Conservation (phyloP, 345 rosid genomes). For the Moricandia moricandioides region DNA sequence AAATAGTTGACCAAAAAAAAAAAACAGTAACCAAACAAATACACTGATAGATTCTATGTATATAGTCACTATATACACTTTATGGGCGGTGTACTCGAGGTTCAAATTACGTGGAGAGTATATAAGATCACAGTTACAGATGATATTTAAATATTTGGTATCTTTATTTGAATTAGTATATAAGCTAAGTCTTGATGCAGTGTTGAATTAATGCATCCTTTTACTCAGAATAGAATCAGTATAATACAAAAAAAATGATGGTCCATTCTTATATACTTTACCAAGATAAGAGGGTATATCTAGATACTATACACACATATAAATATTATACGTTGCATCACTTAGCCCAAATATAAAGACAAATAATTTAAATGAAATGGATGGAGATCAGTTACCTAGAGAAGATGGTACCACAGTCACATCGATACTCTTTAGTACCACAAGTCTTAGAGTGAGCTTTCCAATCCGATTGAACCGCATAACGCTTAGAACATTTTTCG, state of each 20-base stretch:
- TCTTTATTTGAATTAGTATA: conserved; percentile 18
- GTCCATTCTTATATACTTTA: conserved; percentile 35
- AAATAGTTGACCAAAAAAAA: conserved; percentile 13
- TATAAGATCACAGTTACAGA: conserved; percentile 29
- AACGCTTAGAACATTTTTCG: conserved; percentile 73
- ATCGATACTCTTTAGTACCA: conserved; percentile 78
- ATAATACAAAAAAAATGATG: conserved; percentile 9
- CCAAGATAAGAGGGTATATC: conserved; percentile 32
- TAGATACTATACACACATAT: conserved; percentile 9
- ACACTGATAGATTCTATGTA: conserved; percentile 39
- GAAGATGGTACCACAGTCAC: conserved; percentile 77
- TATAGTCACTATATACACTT: conserved; percentile 21
- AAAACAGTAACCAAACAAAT: conserved; percentile 30
- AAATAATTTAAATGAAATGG: conserved; percentile 33
- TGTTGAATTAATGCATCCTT: conserved; percentile 26
- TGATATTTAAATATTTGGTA: conserved; percentile 21
- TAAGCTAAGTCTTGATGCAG: conserved; percentile 24
- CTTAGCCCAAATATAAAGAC: conserved; percentile 24
- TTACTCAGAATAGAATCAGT: conserved; percentile 23
- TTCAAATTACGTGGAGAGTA: conserved; percentile 18
- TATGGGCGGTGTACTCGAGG: conserved; percentile 48
- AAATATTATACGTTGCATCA: conserved; percentile 26
- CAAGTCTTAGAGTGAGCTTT: conserved; percentile 89
- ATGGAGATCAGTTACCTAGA: conserved; percentile 57
- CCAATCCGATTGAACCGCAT: conserved; percentile 88